Evolutionary conservation across 352 stramenopile genomes (phyloP).

Genomic region (Phytophthora pisi): DNA sequence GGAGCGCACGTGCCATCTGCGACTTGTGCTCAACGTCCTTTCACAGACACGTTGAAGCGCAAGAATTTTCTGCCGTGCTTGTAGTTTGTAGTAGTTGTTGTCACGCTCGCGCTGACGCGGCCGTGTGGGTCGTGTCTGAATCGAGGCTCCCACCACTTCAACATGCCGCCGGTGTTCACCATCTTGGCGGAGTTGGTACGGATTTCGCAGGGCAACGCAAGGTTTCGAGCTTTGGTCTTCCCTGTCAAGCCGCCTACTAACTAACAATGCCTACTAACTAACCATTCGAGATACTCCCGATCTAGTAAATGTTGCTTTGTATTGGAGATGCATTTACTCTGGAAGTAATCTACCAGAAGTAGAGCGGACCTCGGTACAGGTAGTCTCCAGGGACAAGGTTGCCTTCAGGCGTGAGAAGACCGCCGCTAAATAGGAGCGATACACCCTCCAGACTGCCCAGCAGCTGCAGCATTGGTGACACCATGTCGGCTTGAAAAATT

Average conservation of each 20-base stretch:
- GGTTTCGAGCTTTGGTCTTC: neutral
- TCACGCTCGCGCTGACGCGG: conserved; percentile 11
- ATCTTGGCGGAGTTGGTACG: neutral
- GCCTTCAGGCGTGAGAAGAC: neutral
- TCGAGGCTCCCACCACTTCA: conserved; percentile 12
- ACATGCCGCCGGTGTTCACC: conserved; percentile 8
- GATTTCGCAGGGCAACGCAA: neutral
- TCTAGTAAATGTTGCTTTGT: no score
- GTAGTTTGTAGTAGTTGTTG: neutral
- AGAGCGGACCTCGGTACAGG: neutral
- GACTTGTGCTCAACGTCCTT: conserved; percentile 19
- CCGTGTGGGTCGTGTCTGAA: conserved; percentile 7
- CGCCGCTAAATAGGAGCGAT: neutral
- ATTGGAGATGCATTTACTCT: no score
- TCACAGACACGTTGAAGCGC: conserved; percentile 27
- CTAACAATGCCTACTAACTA: no score
- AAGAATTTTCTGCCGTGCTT: conserved; percentile 22
- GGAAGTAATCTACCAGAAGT: no score
- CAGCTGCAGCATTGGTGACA: neutral
- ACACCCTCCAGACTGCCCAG: neutral
- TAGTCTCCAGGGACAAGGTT: neutral
- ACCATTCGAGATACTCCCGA: no score
- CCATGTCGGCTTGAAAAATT: neutral
- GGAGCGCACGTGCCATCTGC: conserved; percentile 19
- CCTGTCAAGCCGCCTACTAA: no score